Evolutionary conservation across 1,284 basidiomycete species (phyloP).

Genomic region (Schizophyllum commune): DNA sequence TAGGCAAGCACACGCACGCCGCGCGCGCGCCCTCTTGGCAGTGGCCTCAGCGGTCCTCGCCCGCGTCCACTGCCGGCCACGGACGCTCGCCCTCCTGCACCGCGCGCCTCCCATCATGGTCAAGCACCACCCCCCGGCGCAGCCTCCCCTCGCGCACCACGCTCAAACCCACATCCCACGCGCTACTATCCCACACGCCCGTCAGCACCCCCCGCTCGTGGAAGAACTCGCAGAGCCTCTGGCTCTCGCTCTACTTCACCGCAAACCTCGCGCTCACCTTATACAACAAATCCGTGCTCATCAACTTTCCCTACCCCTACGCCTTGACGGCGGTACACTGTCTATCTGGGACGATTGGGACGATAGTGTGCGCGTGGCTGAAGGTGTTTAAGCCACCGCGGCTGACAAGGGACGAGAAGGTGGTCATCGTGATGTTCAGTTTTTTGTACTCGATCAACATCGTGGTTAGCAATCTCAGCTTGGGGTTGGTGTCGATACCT

Average conservation of each 20-base stretch:
- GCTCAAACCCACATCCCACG: background rate
- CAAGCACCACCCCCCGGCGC: conserved; percentile 3
- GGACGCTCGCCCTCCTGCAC: background rate
- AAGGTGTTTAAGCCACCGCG: conserved; percentile 60
- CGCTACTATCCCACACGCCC: conserved; percentile 3
- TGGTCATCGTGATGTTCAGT: conserved; percentile 73
- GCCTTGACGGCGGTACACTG: conserved; percentile 83
- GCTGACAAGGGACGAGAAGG: conserved; percentile 47
- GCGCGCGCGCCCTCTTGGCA: background rate
- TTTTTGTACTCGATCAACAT: conserved; percentile 89
- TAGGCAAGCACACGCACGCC: background rate
- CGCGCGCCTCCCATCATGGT: conserved; percentile 2
- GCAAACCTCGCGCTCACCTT: conserved; percentile 88
- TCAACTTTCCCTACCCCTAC: conserved; percentile 89
- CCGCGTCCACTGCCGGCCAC: background rate
- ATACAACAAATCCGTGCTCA: conserved; percentile 88
- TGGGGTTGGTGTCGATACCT: conserved; percentile 85
- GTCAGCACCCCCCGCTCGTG: conserved; percentile 4
- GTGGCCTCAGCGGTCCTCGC: background rate
- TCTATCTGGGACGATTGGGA: conserved; percentile 75
- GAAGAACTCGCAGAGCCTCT: conserved; percentile 30
- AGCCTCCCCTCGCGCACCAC: background rate
- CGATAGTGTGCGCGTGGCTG: conserved; percentile 52
- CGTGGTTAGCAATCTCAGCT: conserved; percentile 83
- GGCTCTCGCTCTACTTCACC: conserved; percentile 77